phyloP scores from a whole-genome alignment of 2,329 filamentous ascomycete species.

The Aspergillus udagawae region DNA sequence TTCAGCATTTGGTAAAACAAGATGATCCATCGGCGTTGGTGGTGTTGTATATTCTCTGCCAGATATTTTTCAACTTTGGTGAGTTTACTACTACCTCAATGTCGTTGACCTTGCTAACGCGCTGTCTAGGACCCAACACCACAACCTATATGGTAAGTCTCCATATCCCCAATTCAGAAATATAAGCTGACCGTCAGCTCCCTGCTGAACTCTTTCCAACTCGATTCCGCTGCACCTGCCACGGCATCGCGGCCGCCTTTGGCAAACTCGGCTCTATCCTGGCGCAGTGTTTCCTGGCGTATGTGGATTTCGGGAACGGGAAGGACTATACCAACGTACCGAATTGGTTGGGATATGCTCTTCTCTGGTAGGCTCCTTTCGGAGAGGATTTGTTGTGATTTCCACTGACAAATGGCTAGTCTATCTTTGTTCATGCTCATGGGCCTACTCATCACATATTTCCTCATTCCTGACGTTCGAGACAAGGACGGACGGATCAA shows the following conservation, averaged over 20 bases:
- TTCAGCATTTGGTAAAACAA: neutral
- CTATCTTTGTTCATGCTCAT: conserved; percentile 22
- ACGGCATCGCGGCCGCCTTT: conserved; percentile 46
- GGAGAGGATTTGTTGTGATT: neutral
- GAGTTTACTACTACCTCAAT: neutral
- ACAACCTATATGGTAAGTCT: conserved; percentile 27
- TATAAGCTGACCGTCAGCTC: conserved; percentile 14
- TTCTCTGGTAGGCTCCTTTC: conserved; percentile 8
- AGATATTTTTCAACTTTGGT: conserved; percentile 42
- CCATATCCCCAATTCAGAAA: neutral
- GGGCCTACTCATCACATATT: conserved; percentile 23
- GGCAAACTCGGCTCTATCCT: conserved; percentile 45
- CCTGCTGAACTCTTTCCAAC: conserved; percentile 50
- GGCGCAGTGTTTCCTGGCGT: conserved; percentile 10
- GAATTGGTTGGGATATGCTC: conserved; percentile 11
- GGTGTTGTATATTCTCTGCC: conserved; percentile 36
- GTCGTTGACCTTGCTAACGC: neutral
- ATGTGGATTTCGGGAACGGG: conserved; percentile 7
- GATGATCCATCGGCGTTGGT: conserved; percentile 21
- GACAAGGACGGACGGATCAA: conserved; percentile 18
- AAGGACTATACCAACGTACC: neutral
- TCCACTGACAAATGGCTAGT: neutral
- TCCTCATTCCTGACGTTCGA: conserved; percentile 23
- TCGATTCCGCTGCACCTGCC: conserved; percentile 44
- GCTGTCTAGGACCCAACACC: conserved; percentile 17